Base-by-base conservation (phyloP, 2,329 filamentous ascomycete genomes). In the Phaeosphaeria sp. region DNA sequence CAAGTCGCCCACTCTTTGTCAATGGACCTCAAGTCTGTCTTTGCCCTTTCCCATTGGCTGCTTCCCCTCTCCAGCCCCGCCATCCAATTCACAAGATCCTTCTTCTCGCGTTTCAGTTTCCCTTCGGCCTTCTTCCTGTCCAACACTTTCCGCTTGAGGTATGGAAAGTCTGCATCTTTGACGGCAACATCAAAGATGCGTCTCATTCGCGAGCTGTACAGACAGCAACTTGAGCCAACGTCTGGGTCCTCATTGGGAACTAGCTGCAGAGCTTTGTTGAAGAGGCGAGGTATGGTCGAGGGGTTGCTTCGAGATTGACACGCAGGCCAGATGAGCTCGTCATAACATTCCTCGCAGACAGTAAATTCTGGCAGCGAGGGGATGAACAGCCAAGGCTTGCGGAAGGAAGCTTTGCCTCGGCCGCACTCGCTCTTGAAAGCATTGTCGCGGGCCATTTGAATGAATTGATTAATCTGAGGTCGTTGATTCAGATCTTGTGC, bases 301-400 rank as follows among this genome's bases (percentile, higher is more conserved):
- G 83, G 77, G 3, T 83, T 80, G 27, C 83, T 80, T 4, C 84
- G 79, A 30, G 65, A 57, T 11, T 62, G 58, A 46, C 89, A 78
- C 50, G 87, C 81, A 0, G 93, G 92, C 76, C 85, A 87, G n/a
- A 97, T 86, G 0, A 92, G 85, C 21, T 92, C 88, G 17, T 91
- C 86, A 73, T 90, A 97, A 75, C 93, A 98, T 75, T 94, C 91
- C 63, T 90, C 87, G 76, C 93, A 98, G 3, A 96, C 89, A 0
- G 90, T 92, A 68, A 97, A 87, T 48, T 93, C 86, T 0, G 90
- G 91, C 0, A 96, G 79, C 15, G 85, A 82, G 0, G 90, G 87
- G 74, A 96, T 92, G 54, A 85, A 88, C 74, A 96, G 89, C 93
- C 93, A 97, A 41, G 83, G 80, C 13, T 83, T 84, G 54, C 87